phyloP scores from a whole-genome alignment of 2,329 filamentous ascomycete species.

The Alternaria infectoria region DNA sequence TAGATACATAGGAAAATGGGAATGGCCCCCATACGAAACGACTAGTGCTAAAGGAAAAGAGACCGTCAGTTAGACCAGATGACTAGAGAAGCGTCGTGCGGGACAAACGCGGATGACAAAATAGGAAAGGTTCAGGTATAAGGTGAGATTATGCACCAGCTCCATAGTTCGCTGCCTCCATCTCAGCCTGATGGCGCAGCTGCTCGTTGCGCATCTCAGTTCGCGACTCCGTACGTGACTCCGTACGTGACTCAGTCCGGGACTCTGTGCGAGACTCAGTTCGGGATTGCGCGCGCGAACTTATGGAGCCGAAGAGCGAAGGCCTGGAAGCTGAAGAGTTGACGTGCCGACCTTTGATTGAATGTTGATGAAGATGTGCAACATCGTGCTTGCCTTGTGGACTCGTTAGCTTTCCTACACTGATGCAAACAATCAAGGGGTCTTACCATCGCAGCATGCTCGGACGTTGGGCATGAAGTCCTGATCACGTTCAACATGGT shows the following conservation, averaged over 20 bases:
- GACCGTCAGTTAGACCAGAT: slow-evolving; percentile 41
- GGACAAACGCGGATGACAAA: slow-evolving; percentile 3
- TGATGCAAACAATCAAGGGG: slow-evolving; percentile 3
- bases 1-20: slow-evolving; percentile 43
- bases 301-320: slow-evolving; percentile 41
- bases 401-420: slow-evolving; percentile 19
- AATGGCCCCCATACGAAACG: slow-evolving; percentile 17
- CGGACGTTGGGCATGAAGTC: slow-evolving; percentile 92
- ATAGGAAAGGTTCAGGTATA: slow-evolving; percentile 16
- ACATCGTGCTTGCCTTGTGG: slow-evolving; percentile 58
- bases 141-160: slow-evolving; percentile 33
- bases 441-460: slow-evolving; percentile 94
- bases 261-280: slow-evolving; percentile 27
- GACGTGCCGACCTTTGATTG: slow-evolving; percentile 40
- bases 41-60: slow-evolving; percentile 35
- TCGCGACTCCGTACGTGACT: slow-evolving; percentile 30
- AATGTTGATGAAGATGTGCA: slow-evolving; percentile 50
- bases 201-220: slow-evolving; percentile 34
- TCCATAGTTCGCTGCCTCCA: slow-evolving; percentile 34
- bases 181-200: slow-evolving; percentile 29
- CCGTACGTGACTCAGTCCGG: slow-evolving; percentile 26
- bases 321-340: slow-evolving; percentile 31
- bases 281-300: slow-evolving; percentile 43
- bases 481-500: slow-evolving; percentile 75
- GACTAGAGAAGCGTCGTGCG: slow-evolving; percentile 22